These are phyloP conservation scores for Musa troglodytarum DNA, from an alignment of 176 grass and related monocot species.

Conservation along the genomic window DNA sequence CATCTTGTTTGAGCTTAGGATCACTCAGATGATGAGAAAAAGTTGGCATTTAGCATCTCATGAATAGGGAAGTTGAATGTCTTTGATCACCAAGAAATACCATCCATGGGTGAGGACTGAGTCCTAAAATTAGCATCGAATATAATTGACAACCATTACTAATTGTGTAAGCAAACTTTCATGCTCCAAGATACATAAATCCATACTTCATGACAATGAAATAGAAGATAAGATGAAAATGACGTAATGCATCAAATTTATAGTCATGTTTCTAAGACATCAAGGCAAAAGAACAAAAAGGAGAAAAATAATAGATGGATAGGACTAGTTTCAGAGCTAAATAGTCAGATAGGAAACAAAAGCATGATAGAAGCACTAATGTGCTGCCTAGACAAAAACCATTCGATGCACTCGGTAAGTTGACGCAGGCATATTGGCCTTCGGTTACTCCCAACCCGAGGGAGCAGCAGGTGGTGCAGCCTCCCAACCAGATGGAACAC, in stretches of 20 bases:
- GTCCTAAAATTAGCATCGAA: no score
- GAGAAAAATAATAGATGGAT: not conserved
- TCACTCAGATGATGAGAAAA: no score
- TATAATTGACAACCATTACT: no score
- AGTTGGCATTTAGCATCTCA: no score
- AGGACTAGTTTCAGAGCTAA: not conserved
- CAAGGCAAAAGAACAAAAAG: not conserved
- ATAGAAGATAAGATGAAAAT: not conserved
- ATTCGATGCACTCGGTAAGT: not conserved
- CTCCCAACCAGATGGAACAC: constrained; percentile 40
- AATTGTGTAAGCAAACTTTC: no score
- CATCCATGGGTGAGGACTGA: no score
- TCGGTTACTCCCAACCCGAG: constrained; percentile 20
- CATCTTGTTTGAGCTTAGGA: no score
- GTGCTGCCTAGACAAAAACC: not conserved
- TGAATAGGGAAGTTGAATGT: no score
- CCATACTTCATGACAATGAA: no score
- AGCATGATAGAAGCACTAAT: not conserved
- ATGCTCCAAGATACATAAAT: no score
- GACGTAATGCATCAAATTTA: not conserved
- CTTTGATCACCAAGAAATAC: no score
- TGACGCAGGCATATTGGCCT: not conserved
- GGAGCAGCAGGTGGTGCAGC: constrained; percentile 20
- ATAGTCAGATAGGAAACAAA: not conserved
- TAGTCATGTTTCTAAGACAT: not conserved